Conservation (phyloP, 306 rosid genomes). For the Gleditsia sinensis region DNA sequence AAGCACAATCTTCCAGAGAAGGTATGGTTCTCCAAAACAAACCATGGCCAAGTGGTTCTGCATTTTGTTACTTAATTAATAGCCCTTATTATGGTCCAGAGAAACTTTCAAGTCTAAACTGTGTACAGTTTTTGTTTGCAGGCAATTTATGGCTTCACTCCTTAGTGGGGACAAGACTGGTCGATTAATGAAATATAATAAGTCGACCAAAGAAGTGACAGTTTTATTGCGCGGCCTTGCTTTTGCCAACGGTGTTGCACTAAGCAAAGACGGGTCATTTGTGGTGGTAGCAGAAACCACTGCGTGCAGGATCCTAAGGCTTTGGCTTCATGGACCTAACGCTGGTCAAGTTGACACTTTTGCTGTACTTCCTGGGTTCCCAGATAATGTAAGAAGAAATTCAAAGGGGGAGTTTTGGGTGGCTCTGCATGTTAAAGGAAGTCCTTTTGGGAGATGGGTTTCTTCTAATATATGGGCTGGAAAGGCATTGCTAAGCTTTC, state of each 20-base stretch:
- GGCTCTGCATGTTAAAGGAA: conserved; percentile 74
- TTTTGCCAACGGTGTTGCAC: conserved; percentile 83
- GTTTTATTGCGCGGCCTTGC: conserved; percentile 61
- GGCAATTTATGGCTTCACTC: conserved; percentile 70
- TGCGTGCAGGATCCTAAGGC: conserved; percentile 58
- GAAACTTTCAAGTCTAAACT: conserved; percentile 1
- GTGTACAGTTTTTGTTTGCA: conserved; percentile 40
- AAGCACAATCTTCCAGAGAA: conserved; percentile 68
- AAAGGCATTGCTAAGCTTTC: conserved; percentile 56
- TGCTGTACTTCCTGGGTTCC: conserved; percentile 72
- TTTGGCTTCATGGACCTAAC: conserved; percentile 83
- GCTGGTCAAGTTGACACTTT: conserved; percentile 70
- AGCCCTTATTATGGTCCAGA: too few relatives aligned
- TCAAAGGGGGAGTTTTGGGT: conserved; percentile 84
- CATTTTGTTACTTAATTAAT: too few relatives aligned
- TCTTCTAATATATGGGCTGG: conserved; percentile 63
- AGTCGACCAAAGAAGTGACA: conserved; percentile 63
- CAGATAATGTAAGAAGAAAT: conserved; percentile 80
- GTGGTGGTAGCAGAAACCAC: conserved; percentile 79
- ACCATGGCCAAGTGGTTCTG: not conserved
- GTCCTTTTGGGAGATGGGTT: conserved; percentile 45
- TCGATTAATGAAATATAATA: conserved; percentile 66
- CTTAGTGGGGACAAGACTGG: conserved; percentile 78
- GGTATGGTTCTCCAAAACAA: conserved; percentile 48
- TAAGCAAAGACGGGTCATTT: conserved; percentile 77